A percentile compares a stretch with the other conserved stretches of the same genome.
Evolutionary conservation across 2,329 filamentous ascomycete genomes (phyloP).

Genomic region (Diaporthe aspalathi): DNA sequence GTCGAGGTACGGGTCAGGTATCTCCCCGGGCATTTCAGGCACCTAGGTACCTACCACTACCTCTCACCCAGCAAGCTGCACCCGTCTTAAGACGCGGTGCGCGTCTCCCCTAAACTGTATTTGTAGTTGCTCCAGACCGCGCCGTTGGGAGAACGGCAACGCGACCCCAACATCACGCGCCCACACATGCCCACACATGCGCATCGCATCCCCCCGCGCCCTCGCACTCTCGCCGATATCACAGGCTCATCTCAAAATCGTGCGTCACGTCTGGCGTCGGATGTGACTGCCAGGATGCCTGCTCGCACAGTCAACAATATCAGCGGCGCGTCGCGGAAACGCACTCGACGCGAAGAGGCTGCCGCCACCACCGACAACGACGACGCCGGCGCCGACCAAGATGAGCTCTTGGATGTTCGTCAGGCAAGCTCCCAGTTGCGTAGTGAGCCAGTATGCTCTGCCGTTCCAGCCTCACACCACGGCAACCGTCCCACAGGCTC

Average conservation of each 20-base stretch:
- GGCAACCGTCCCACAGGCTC: background rate
- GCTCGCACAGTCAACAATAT: conserved; percentile 44
- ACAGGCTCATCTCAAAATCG: background rate
- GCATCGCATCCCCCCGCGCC: background rate
- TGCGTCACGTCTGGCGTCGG: background rate
- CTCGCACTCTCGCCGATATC: background rate
- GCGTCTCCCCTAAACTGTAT: background rate
- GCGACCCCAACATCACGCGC: background rate
- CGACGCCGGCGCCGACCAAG: conserved; percentile 48
- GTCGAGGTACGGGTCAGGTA: no score
- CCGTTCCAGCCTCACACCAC: background rate
- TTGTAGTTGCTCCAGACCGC: background rate
- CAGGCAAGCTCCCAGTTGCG: conserved; percentile 56
- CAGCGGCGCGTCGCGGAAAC: conserved; percentile 52
- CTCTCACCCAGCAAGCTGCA: background rate
- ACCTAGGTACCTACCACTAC: background rate
- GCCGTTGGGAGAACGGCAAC: conserved; percentile 9
- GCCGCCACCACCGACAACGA: conserved; percentile 47
- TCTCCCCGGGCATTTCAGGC: no score
- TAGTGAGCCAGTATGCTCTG: conserved; percentile 52
- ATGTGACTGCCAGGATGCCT: conserved; percentile 43
- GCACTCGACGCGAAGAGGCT: conserved; percentile 52
- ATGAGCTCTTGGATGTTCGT: conserved; percentile 51
- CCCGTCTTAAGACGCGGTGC: conserved; percentile 11
- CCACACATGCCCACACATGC: background rate